Evolutionary conservation across 2,329 filamentous ascomycete species (phyloP), one percentile per base, ranked within the genome.

Genomic region (Phoma herbarum): DNA sequence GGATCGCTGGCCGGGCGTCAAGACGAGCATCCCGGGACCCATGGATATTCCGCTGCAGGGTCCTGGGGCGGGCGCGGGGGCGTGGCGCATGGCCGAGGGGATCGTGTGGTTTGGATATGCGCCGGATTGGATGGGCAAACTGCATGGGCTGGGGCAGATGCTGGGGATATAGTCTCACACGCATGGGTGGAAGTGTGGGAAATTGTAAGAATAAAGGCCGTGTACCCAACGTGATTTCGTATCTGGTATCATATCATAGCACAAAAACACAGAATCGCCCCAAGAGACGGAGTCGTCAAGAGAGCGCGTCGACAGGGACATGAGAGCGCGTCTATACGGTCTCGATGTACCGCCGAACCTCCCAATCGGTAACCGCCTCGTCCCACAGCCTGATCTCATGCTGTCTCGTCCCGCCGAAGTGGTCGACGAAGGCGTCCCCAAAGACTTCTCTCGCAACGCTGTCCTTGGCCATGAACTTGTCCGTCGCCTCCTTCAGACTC

Each of bases 281-380:
- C 26, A 9, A n/a, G n/a, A n/a, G n/a, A n/a, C n/a, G n/a, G n/a
- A n/a, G n/a, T n/a, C n/a, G n/a, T n/a, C n/a, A n/a, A n/a, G n/a
- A n/a, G n/a, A n/a, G n/a, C n/a, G n/a, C n/a, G n/a, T 31, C 11
- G 10, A 25, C 25, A 12, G 14, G 6, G 20, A n/a, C n/a, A n/a
- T n/a, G n/a, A n/a, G n/a, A n/a, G n/a, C n/a, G n/a, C 33, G 16
- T 33, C 9, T 16, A 76, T 1, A 76, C 74, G 26, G 72, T 75
- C 64, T 76, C 74, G 52, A 76, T 76, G 58, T 76, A 76, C 59
- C 74, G 62, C 52, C 64, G 68, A 54, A 88, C 90, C 77, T 83
- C 94, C 93, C 94, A 98, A 77, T 98, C 95, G 20, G 95, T 98
- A 6, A 98, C 94, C 2, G 93, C 93, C 77, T 98, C 94, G 70